phyloP scores from a whole-genome alignment of 1,284 basidiomycete species.

The Pterulicium gracile region DNA sequence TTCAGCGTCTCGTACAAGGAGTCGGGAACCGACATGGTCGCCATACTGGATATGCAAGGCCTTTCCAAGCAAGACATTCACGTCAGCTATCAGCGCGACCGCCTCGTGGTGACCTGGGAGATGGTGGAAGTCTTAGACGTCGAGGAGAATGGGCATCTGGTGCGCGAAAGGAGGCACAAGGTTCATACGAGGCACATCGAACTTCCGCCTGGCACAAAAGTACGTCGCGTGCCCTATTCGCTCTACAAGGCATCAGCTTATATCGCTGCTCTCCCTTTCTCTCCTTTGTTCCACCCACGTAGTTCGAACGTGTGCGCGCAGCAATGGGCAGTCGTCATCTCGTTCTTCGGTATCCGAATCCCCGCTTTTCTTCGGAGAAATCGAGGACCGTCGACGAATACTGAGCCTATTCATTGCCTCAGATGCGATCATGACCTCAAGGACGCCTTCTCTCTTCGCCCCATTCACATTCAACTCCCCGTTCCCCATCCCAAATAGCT shows the following conservation, averaged over 20 bases:
- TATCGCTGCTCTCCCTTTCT: neutral
- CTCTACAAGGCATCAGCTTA: neutral
- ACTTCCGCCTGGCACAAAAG: conserved; percentile 36
- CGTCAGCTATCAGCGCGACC: conserved; percentile 52
- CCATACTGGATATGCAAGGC: conserved; percentile 48
- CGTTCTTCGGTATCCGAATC: conserved; percentile 1
- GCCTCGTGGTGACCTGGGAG: conserved; percentile 60
- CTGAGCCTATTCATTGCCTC: no score
- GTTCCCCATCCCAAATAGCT: no score
- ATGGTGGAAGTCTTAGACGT: conserved; percentile 44
- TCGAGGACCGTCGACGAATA: conserved; percentile 1
- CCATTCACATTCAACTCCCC: no score
- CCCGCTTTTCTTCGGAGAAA: neutral
- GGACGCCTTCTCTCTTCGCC: no score
- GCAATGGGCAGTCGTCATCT: neutral
- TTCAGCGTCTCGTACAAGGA: conserved; percentile 52
- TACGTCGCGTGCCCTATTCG: conserved; percentile 13
- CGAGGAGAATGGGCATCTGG: conserved; percentile 44
- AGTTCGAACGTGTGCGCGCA: conserved; percentile 2
- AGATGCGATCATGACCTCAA: no score
- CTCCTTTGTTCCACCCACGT: conserved; percentile 4
- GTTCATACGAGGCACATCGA: conserved; percentile 26
- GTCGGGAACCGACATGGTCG: conserved; percentile 20
- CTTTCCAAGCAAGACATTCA: conserved; percentile 62
- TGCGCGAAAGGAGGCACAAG: conserved; percentile 50